A percentile compares a stretch with the other conserved stretches of the same genome.
phyloP scores from a whole-genome alignment of 768 basidiomycete species.

The Collybia nuda region DNA sequence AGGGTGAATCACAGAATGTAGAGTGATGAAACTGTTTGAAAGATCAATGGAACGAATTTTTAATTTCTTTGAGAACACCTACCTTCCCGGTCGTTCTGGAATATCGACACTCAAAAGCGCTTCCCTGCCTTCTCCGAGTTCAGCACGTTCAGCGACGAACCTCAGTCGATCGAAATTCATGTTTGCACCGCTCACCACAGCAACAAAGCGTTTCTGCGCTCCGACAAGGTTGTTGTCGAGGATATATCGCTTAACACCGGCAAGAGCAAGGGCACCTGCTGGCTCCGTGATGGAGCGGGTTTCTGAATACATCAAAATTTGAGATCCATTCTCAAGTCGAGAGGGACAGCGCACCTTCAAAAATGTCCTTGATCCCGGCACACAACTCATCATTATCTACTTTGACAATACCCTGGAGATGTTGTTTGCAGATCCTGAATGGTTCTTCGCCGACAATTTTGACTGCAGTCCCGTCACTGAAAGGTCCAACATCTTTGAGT shows the following conservation, averaged over 20 bases:
- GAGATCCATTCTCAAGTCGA: neutral
- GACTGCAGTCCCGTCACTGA: conserved; percentile 97
- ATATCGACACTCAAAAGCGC: conserved; percentile 93
- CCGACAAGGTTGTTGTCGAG: conserved; percentile 77
- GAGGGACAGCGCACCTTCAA: conserved; percentile 65
- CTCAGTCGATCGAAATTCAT: conserved; percentile 98
- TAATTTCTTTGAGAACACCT: conserved; percentile 18
- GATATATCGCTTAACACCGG: conserved; percentile 90
- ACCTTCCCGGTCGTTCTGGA: conserved; percentile 92
- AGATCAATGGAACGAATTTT: conserved; percentile 1
- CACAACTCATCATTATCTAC: conserved; percentile 96
- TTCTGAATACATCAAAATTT: conserved; percentile 44
- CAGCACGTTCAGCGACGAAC: conserved; percentile 98
- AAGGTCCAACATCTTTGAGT: conserved; percentile 89
- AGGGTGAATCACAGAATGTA: conserved; percentile 87
- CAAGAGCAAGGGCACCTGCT: conserved; percentile 89
- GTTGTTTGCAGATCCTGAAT: conserved; percentile 85
- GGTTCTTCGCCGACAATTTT: conserved; percentile 94
- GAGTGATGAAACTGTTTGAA: conserved; percentile 70
- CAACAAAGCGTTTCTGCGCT: conserved; percentile 86
- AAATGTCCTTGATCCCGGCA: conserved; percentile 98
- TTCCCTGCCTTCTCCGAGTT: conserved; percentile 94
- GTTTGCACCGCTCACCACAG: conserved; percentile 92
- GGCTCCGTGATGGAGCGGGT: conserved; percentile 97
- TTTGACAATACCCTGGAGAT: conserved; percentile 80